Conservation (phyloP, 2,329 filamentous ascomycete species). For the Xylariaceae sp. region DNA sequence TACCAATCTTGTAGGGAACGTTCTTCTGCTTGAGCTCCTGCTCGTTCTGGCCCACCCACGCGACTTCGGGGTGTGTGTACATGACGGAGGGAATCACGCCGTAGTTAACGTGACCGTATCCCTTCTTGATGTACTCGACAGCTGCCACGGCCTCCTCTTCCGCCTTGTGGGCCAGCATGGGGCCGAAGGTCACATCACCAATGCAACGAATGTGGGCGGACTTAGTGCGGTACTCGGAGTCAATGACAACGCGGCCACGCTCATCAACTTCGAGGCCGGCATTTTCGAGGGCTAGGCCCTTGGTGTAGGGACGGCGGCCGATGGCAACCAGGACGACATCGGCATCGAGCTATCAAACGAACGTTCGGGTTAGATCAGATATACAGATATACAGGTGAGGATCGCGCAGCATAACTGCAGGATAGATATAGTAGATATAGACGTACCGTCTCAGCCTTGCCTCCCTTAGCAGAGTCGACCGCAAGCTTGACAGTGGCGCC, state of each 20-base stretch:
- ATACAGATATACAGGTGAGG: background rate
- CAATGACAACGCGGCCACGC: slow-evolving; percentile 89
- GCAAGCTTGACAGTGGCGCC: slow-evolving; percentile 74
- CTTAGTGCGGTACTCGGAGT: slow-evolving; percentile 98
- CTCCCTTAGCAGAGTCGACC: slow-evolving; percentile 89
- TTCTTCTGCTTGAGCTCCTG: slow-evolving; percentile 87
- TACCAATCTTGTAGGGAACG: slow-evolving; percentile 87
- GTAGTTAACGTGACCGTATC: slow-evolving; percentile 98
- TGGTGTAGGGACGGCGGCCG: slow-evolving; percentile 89
- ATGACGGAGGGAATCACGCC: slow-evolving; percentile 95
- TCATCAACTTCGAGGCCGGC: slow-evolving; percentile 89
- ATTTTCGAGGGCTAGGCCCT: slow-evolving; percentile 87
- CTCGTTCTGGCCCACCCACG: slow-evolving; percentile 97
- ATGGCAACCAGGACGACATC: slow-evolving; percentile 97
- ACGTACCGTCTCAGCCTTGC: slow-evolving; percentile 83
- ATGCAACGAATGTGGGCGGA: slow-evolving; percentile 94
- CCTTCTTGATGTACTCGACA: slow-evolving; percentile 96
- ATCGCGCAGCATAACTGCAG: background rate
- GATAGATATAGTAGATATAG: background rate
- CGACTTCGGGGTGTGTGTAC: slow-evolving; percentile 98
- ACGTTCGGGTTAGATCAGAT: background rate
- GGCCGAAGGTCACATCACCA: slow-evolving; percentile 93
- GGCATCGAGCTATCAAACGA: slow-evolving; percentile 64
- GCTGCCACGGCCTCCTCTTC: slow-evolving; percentile 96
- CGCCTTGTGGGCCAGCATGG: slow-evolving; percentile 99